Percentiles rank a stretch among this genome's conserved stretches.
Evolutionary conservation across 768 basidiomycete genomes (phyloP).

Genomic region (Lactifluus piperatus): DNA sequence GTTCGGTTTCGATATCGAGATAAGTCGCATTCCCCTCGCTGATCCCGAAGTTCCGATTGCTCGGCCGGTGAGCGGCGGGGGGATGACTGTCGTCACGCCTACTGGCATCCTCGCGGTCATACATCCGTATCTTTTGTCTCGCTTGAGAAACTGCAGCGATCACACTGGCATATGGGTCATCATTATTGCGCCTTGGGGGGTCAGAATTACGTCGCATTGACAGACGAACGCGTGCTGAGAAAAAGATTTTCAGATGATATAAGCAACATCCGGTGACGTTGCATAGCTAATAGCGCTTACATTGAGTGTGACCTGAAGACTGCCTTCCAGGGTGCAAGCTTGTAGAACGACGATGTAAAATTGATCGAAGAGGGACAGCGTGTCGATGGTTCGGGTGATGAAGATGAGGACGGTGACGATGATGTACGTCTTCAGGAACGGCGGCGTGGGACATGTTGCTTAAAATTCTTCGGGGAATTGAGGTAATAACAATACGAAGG

Average conservation of each 20-base stretch:
- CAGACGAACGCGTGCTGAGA: conserved; percentile 8
- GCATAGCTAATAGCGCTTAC: background rate
- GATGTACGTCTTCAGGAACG: background rate
- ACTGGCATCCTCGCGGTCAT: background rate
- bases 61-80: background rate
- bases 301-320: background rate
- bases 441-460: conserved; percentile 13
- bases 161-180: conserved; percentile 8
- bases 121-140: background rate
- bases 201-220: conserved; percentile 12
- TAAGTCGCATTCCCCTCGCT: background rate
- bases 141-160: conserved; percentile 8
- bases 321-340: background rate
- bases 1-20: conserved; percentile 4
- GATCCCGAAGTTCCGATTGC: conserved; percentile 13
- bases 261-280: background rate
- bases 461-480: conserved; percentile 1
- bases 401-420: background rate
- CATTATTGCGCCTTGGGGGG: background rate
- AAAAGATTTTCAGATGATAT: background rate
- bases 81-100: background rate
- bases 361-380: conserved; percentile 11
- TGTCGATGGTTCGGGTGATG: conserved; percentile 17
- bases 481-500: background rate
- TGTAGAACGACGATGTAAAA: conserved; percentile 9